Evolutionary conservation across 2,329 filamentous ascomycete genomes (phyloP).

Genomic region (Colletotrichum sp.): DNA sequence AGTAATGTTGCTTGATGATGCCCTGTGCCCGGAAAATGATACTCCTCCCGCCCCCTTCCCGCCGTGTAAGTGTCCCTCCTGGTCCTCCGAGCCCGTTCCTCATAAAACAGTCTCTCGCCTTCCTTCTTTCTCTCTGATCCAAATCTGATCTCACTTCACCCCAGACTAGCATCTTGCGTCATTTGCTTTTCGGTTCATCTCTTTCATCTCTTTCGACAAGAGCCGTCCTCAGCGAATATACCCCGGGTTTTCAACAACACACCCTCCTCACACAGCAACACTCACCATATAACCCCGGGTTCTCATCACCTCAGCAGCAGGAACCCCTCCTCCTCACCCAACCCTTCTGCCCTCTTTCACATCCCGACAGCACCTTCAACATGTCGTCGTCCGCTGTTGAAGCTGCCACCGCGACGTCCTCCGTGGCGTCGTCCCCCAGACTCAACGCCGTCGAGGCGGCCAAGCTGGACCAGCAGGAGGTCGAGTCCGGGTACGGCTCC

Average conservation of each 20-base stretch:
- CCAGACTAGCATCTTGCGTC: conserved; percentile 18
- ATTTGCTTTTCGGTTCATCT: conserved; percentile 5
- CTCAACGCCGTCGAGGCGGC: conserved; percentile 38
- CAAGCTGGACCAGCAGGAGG: conserved; percentile 48
- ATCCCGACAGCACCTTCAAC: conserved; percentile 32
- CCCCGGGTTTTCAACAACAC: conserved; percentile 15
- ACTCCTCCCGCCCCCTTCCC: conserved; percentile 11
- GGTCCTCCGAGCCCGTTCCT: not conserved
- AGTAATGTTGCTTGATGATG: conserved; percentile 24
- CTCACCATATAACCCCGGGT: not conserved
- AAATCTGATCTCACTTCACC: not conserved
- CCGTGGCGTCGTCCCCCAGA: conserved; percentile 43
- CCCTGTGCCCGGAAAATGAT: conserved; percentile 9
- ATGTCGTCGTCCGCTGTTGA: conserved; percentile 36
- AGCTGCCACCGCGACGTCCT: conserved; percentile 37
- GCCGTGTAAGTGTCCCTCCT: conserved; percentile 14
- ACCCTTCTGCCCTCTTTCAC: conserved; percentile 6
- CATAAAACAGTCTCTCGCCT: conserved; percentile 18
- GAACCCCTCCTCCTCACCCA: not conserved
- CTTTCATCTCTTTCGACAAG: conserved; percentile 7
- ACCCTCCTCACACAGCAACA: not conserved
- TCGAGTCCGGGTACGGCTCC: conserved; percentile 86
- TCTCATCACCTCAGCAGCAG: not conserved
- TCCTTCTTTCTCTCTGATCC: not conserved
- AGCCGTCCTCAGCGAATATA: conserved; percentile 6